phyloP scores from a whole-genome alignment of 768 basidiomycete genomes.

The Hygrophorus pudorinus region DNA sequence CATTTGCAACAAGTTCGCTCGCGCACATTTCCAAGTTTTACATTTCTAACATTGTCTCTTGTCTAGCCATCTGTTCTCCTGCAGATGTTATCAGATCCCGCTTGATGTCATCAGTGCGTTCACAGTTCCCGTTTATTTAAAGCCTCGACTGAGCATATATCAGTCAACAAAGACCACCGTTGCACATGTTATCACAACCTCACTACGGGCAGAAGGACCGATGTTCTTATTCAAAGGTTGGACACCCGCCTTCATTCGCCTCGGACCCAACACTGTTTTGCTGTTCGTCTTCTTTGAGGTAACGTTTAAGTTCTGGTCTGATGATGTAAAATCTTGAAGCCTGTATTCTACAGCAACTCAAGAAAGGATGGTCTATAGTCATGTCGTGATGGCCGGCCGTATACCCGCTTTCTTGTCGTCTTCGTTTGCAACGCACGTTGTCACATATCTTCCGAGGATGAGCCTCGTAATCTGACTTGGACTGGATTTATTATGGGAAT shows the following conservation, averaged over 20 bases:
- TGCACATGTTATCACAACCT: slow-evolving; percentile 42
- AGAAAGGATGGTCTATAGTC: slow-evolving; percentile 3
- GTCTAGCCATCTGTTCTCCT: slow-evolving; percentile 65
- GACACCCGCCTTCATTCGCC: slow-evolving; percentile 79
- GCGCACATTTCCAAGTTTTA: neutral
- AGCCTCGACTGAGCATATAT: neutral
- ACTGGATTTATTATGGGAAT: too few species aligned
- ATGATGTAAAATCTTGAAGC: neutral
- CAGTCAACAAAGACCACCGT: slow-evolving; percentile 44
- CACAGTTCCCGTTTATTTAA: slow-evolving; percentile 5
- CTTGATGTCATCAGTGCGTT: slow-evolving; percentile 63
- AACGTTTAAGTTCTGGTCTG: slow-evolving; percentile 1
- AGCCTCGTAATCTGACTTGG: too few species aligned
- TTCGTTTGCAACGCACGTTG: too few species aligned
- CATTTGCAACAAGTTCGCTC: slow-evolving; percentile 65
- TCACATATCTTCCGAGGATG: too few species aligned
- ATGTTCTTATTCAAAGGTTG: slow-evolving; percentile 81
- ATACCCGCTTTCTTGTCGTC: too few species aligned
- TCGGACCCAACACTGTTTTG: slow-evolving; percentile 77
- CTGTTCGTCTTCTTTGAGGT: slow-evolving; percentile 85
- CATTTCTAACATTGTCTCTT: slow-evolving; percentile 4
- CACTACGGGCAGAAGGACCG: slow-evolving; percentile 64
- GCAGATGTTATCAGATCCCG: slow-evolving; percentile 70
- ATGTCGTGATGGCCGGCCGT: neutral
- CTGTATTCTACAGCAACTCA: slow-evolving; percentile 3